These are phyloP conservation scores for Vitis rotundifolia DNA, from an alignment of 164 flowering plant species.

Conservation along the genomic window DNA sequence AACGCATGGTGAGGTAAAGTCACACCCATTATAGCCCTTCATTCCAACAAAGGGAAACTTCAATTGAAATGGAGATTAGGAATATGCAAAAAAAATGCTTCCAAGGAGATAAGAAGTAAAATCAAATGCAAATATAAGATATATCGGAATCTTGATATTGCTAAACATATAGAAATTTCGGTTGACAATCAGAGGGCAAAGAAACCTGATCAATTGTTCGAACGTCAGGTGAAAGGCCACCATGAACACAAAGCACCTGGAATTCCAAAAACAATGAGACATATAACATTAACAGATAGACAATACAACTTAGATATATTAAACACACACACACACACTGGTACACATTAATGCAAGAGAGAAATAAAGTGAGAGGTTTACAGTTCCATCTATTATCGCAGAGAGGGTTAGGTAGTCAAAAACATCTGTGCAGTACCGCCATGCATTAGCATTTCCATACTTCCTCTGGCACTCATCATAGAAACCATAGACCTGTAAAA, in stretches of 20 bases:
- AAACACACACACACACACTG: background rate
- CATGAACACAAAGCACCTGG: constrained; percentile 98
- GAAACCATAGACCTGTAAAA: constrained; percentile 88
- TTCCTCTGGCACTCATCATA: constrained; percentile 99
- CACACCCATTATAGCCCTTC: too few species aligned
- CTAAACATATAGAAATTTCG: background rate
- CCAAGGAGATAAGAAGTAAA: too few species aligned
- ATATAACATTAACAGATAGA: background rate
- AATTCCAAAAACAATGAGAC: constrained; percentile 13
- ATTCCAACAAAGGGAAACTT: too few species aligned
- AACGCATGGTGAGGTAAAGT: too few species aligned
- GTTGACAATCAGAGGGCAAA: background rate
- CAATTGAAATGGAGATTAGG: too few species aligned
- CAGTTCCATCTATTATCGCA: constrained; percentile 97
- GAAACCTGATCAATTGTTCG: constrained; percentile 96
- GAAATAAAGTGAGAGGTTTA: constrained; percentile 26
- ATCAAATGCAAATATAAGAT: too few species aligned
- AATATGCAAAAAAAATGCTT: too few species aligned
- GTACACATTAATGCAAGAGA: background rate
- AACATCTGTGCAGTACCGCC: constrained; percentile 99
- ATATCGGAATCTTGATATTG: too few species aligned
- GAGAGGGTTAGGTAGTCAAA: constrained; percentile 95
- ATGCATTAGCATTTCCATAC: constrained; percentile 99
- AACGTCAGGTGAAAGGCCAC: constrained; percentile 98
- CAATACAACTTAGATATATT: background rate